These are phyloP conservation scores for Dendrobium chrysotoxum DNA, from an alignment of 106 monocot species.

Conservation along the genomic window DNA sequence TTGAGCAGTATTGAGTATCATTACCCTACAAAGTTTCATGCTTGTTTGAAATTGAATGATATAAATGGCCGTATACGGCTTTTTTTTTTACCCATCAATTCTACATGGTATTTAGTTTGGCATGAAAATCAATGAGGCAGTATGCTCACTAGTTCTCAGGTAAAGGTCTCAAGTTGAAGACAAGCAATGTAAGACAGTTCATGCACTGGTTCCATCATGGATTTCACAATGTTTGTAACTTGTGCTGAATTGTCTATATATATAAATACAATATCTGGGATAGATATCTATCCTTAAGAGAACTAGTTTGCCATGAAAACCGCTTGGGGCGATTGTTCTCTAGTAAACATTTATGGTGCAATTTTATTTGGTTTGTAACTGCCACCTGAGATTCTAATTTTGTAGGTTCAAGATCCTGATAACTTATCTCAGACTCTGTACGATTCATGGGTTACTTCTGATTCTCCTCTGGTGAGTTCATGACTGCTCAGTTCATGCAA, in stretches of 20 bases:
- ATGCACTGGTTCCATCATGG: too few species aligned
- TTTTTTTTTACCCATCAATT: background rate
- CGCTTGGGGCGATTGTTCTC: too few species aligned
- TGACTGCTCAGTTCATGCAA: background rate
- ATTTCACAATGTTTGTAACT: too few species aligned
- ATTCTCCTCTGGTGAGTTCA: constrained; percentile 40
- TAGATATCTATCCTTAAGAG: too few species aligned
- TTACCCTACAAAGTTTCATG: background rate
- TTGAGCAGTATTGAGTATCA: background rate
- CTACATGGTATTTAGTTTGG: too few species aligned
- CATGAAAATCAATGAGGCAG: too few species aligned
- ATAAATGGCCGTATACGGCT: background rate
- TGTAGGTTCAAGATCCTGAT: constrained; percentile 77
- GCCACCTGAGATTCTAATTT: background rate
- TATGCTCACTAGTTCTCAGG: too few species aligned
- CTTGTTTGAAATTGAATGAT: background rate
- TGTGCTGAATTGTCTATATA: too few species aligned
- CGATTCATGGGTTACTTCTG: constrained; percentile 53
- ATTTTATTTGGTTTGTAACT: background rate
- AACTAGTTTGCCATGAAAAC: too few species aligned
- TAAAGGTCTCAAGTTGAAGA: too few species aligned
- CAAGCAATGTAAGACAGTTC: too few species aligned
- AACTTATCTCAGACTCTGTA: constrained; percentile 60
- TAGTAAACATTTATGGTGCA: background rate
- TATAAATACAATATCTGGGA: too few species aligned